Evolutionary conservation across 805 yeast species (phyloP).

Genomic region (Candida xiaguanensis): DNA sequence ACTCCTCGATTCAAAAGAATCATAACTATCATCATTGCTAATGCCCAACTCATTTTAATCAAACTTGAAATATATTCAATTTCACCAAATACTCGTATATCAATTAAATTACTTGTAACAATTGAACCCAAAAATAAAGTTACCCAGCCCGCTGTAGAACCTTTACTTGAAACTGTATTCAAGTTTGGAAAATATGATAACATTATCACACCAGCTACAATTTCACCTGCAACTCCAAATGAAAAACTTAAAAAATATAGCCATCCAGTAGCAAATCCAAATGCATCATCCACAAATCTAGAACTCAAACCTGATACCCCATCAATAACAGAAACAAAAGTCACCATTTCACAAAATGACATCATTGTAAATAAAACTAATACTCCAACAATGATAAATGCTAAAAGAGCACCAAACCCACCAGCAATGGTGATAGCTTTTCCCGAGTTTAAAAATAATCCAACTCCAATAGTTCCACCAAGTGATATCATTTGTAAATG

Average conservation of each 20-base stretch:
- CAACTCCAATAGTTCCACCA: constrained; percentile 79
- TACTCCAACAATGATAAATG: constrained; percentile 60
- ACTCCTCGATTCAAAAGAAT: constrained; percentile 62
- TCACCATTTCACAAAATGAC: constrained; percentile 79
- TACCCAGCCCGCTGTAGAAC: constrained; percentile 59
- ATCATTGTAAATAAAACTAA: constrained; percentile 66
- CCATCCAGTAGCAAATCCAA: constrained; percentile 73
- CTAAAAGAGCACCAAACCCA: constrained; percentile 70
- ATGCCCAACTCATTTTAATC: constrained; percentile 50
- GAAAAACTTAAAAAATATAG: constrained; percentile 71
- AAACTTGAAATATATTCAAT: constrained; percentile 62
- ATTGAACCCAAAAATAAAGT: constrained; percentile 51
- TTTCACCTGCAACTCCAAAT: constrained; percentile 72
- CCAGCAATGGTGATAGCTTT: constrained; percentile 73
- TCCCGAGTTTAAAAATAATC: constrained; percentile 65
- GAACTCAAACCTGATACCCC: constrained; percentile 75
- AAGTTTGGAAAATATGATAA: constrained; percentile 61
- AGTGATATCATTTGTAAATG: constrained; percentile 77
- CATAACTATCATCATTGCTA: constrained; percentile 58
- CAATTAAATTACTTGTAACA: constrained; percentile 52
- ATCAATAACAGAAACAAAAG: constrained; percentile 73
- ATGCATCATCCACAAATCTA: constrained; percentile 72
- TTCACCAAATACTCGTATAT: constrained; percentile 73
- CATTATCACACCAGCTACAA: constrained; percentile 77
- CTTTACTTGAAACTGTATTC: constrained; percentile 42